Evolutionary conservation across 148 eudicot species (phyloP), one percentile per base, ranked within the genome.

Genomic region (Amaranthus cruentus): DNA sequence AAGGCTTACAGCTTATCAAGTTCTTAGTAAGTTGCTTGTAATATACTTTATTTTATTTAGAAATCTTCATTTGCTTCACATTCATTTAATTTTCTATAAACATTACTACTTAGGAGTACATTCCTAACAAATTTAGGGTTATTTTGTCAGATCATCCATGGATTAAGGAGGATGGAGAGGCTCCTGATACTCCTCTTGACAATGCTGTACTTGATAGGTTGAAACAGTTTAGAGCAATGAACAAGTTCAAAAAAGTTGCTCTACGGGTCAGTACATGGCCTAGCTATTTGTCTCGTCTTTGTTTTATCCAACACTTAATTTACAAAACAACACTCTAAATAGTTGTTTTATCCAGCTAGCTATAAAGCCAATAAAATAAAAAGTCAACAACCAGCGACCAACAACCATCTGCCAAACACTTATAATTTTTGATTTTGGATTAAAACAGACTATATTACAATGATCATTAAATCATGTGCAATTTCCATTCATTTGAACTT

Each of bases 131-230:
- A 46, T 18, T 68, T 12, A 70, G 60, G 7, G 3, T 66, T 50
- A 14, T 14, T 28, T 72, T 0, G 6, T 69, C 54, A 67, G 76
- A 79, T 75, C 80, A 75, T 71, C 93, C 98, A 5, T 94, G 98
- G 98, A 94, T 94, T 64, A 94, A 91, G 80, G 93, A 94, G 85
- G 98, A 94, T 55, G 83, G 82, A 56, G 82, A 79, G 75, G 78
- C 97, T 63, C 97, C 98, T 42, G 98, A 94, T 78, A 88, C 90
- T 71, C 97, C 91, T 75, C 98, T 94, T 75, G 98, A 94, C 86
- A 94, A 88, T 71, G 96, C 96, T 54, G 98, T 94, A 64, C 78
- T 91, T 51, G 84, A 75, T 18, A 83, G 93, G 71, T 85, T 94
- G 81, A 94, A 91, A 68, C 97, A 94, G 74, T 94, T 94, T 79